Conservation (phyloP, 1,139 yeast genomes). For the Candida smagusa region DNA sequence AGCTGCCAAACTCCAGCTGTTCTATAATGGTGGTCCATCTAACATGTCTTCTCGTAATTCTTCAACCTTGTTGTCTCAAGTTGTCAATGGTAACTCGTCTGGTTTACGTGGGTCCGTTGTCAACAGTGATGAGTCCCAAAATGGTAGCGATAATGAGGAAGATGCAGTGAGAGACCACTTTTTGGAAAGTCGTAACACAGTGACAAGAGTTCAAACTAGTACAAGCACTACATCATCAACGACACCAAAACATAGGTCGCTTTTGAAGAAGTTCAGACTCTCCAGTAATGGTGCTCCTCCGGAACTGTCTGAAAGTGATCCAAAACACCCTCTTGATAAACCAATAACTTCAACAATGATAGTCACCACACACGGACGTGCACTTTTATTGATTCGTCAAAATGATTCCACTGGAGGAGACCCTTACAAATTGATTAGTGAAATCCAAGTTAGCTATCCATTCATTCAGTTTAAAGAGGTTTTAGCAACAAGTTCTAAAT, state of each 20-base stretch:
- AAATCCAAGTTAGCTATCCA: conserved; percentile 46
- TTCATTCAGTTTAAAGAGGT: conserved; percentile 56
- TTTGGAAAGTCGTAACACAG: conserved; percentile 1
- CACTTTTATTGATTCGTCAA: conserved; percentile 42
- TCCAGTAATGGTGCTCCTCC: conserved; percentile 9
- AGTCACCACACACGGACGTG: conserved; percentile 57
- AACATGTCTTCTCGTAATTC: conserved; percentile 19
- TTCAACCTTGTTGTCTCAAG: conserved; percentile 48
- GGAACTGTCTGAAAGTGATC: conserved; percentile 2
- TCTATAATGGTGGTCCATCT: conserved; percentile 9
- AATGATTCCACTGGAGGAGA: conserved; percentile 22
- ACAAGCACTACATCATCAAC: conserved; percentile 1
- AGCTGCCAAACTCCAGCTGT: conserved; percentile 21
- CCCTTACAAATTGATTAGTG: conserved; percentile 42
- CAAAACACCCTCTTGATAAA: conserved; percentile 30
- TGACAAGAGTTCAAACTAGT: not conserved
- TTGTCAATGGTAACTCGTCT: conserved; percentile 47
- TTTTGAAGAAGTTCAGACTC: conserved; percentile 16
- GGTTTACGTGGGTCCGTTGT: conserved; percentile 26
- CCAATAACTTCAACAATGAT: conserved; percentile 45
- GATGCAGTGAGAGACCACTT: conserved; percentile 4
- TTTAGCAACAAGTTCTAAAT: conserved; percentile 28
- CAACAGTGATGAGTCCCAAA: conserved; percentile 11
- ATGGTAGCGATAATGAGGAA: conserved; percentile 10
- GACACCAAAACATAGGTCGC: conserved; percentile 8